Evolutionary conservation across 1,284 basidiomycete genomes (phyloP).

Genomic region (Kwoniella shivajii): DNA sequence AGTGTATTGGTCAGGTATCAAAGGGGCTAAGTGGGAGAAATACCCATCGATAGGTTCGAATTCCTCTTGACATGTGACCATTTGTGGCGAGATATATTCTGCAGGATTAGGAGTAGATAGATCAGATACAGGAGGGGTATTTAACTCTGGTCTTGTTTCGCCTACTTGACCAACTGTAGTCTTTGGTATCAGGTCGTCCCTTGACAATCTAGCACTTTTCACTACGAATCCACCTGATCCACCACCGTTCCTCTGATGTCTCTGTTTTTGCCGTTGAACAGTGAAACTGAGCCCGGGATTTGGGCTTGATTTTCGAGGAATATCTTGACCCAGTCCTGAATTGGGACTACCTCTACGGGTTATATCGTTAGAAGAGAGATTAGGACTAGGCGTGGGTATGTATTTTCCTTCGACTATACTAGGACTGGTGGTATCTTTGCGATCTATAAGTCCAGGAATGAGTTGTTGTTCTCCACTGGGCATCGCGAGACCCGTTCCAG

Average conservation of each 20-base stretch:
- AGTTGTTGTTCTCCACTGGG: no score
- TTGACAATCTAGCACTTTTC: background rate
- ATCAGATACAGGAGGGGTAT: conserved; percentile 1
- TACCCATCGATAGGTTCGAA: conserved; percentile 13
- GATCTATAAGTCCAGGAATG: background rate
- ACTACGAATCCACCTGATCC: conserved; percentile 17
- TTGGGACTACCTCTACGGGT: background rate
- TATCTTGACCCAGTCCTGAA: background rate
- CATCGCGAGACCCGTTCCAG: no score
- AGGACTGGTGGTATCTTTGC: background rate
- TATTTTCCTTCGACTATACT: background rate
- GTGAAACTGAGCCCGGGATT: conserved; percentile 15
- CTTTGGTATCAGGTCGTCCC: background rate
- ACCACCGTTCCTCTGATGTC: conserved; percentile 5
- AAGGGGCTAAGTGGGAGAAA: conserved; percentile 9
- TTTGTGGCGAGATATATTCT: background rate
- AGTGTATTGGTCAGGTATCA: background rate
- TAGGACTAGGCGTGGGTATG: background rate
- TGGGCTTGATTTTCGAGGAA: background rate
- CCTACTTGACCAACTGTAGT: background rate
- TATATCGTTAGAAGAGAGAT: background rate
- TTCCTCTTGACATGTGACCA: conserved; percentile 1
- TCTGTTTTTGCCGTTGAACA: conserved; percentile 4
- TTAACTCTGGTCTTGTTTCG: background rate
- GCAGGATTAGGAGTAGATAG: background rate